Conservation (phyloP, 2,329 filamentous ascomycete species). For the Trichoderma endophyticum region DNA sequence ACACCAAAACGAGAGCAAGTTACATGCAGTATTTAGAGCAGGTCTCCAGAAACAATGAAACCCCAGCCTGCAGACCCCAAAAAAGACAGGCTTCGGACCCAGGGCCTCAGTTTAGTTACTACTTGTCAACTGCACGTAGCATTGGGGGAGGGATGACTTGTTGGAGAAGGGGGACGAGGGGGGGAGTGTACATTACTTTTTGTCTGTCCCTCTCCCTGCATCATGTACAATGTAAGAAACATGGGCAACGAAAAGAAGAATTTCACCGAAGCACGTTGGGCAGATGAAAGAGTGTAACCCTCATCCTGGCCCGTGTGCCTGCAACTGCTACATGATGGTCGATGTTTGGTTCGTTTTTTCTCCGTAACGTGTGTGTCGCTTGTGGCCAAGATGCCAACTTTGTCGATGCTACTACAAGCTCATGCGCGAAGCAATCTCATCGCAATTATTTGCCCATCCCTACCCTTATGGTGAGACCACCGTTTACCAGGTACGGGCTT, state of each 20-base stretch:
- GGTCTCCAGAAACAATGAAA: constrained; percentile 8
- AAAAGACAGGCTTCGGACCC: not conserved
- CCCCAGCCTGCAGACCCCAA: constrained; percentile 6
- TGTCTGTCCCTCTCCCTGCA: not conserved
- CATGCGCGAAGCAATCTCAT: not conserved
- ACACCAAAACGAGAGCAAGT: not conserved
- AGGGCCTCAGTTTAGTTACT: not conserved
- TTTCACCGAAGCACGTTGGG: constrained; percentile 10
- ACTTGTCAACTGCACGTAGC: not conserved
- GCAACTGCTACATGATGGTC: not conserved
- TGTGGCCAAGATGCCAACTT: not conserved
- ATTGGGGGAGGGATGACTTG: not conserved
- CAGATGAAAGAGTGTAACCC: constrained; percentile 1
- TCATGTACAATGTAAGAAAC: not conserved
- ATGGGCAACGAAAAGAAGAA: not conserved
- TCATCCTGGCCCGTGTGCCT: not conserved
- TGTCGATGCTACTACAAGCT: not conserved
- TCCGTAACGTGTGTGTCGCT: constrained; percentile 11
- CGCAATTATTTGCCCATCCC: not conserved
- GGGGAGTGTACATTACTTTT: not conserved
- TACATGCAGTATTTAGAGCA: not conserved
- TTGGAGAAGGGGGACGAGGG: not conserved
- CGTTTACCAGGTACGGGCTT: not conserved
- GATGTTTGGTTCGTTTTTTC: not conserved
- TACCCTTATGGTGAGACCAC: not conserved